Percentiles rank a stretch among this genome's conserved stretches.
phyloP scores from a whole-genome alignment of 2,329 filamentous ascomycete species.

The Botrytis medusae region DNA sequence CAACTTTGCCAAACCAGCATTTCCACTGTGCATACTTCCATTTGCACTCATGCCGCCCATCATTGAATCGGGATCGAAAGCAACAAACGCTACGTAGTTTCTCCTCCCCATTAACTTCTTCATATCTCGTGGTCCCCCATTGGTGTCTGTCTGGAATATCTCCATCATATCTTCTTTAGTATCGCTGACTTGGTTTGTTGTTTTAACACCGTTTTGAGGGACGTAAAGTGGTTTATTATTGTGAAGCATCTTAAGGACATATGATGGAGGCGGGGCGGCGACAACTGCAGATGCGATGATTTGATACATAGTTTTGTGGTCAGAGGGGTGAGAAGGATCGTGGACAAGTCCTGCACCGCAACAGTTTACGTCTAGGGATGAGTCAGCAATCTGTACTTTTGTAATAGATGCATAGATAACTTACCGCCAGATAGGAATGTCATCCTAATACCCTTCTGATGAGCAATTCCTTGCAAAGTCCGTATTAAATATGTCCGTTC shows the following conservation, averaged over 20 bases:
- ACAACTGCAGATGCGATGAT: slow-evolving; percentile 92
- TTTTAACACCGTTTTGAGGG: slow-evolving; percentile 81
- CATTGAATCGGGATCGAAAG: slow-evolving; percentile 79
- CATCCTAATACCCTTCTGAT: slow-evolving; percentile 94
- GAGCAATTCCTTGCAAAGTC: slow-evolving; percentile 90
- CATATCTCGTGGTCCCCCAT: slow-evolving; percentile 76
- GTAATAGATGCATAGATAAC: slow-evolving; percentile 32
- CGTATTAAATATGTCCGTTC: slow-evolving; percentile 95
- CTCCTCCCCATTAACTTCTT: slow-evolving; percentile 90
- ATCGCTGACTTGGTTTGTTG: slow-evolving; percentile 73
- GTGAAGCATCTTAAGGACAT: slow-evolving; percentile 93
- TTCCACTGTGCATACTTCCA: slow-evolving; percentile 39
- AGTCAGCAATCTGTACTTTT: slow-evolving; percentile 25
- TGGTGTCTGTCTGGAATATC: slow-evolving; percentile 93
- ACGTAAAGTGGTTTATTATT: slow-evolving; percentile 91
- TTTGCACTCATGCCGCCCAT: slow-evolving; percentile 34
- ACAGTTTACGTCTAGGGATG: slow-evolving; percentile 69
- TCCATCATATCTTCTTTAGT: slow-evolving; percentile 99
- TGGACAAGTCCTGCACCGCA: slow-evolving; percentile 92
- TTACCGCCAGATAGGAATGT: slow-evolving; percentile 88
- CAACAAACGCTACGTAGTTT: slow-evolving; percentile 92
- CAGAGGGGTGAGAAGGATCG: slow-evolving; percentile 83
- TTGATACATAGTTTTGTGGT: slow-evolving; percentile 99
- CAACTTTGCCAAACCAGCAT: slow-evolving; percentile 59
- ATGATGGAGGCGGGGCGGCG: slow-evolving; percentile 78